phyloP scores from a whole-genome alignment of 805 yeast species.

The Crinitomyces ghanaensis region DNA sequence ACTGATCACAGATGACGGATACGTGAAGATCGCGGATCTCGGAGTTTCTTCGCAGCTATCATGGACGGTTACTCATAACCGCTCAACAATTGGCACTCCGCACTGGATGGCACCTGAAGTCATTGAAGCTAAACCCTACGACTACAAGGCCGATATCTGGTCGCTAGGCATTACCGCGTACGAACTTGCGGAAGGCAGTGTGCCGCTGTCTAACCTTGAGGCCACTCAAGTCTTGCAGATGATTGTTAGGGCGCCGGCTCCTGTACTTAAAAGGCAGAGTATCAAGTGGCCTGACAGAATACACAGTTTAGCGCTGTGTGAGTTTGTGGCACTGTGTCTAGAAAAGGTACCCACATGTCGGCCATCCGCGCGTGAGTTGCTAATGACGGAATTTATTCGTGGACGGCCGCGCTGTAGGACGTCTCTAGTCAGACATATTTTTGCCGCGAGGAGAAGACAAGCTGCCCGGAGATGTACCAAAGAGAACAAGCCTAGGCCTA shows the following conservation, averaged over 20 bases:
- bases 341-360: conserved; percentile 53
- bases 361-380: conserved; percentile 47
- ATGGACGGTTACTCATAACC: conserved; percentile 38
- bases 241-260: conserved; percentile 58
- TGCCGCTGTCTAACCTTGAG: conserved; percentile 63
- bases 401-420: too few species aligned
- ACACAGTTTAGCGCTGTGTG: conserved; percentile 32
- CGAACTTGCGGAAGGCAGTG: conserved; percentile 71
- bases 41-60: conserved; percentile 84
- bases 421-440: too few species aligned
- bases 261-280: conserved; percentile 26
- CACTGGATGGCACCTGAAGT: conserved; percentile 99
- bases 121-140: conserved; percentile 54
- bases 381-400: too few species aligned
- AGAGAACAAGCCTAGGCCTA: too few species aligned
- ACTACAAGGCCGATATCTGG: conserved; percentile 91
- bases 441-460: too few species aligned
- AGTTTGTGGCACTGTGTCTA: conserved; percentile 56
- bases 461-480: too few species aligned
- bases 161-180: conserved; percentile 86
- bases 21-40: conserved; percentile 78
- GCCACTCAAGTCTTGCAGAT: conserved; percentile 68
- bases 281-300: conserved; percentile 26
- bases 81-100: conserved; percentile 90
- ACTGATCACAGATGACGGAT: conserved; percentile 54